Conservation (phyloP, 345 rosid species). For the Moricandia arvensis region DNA sequence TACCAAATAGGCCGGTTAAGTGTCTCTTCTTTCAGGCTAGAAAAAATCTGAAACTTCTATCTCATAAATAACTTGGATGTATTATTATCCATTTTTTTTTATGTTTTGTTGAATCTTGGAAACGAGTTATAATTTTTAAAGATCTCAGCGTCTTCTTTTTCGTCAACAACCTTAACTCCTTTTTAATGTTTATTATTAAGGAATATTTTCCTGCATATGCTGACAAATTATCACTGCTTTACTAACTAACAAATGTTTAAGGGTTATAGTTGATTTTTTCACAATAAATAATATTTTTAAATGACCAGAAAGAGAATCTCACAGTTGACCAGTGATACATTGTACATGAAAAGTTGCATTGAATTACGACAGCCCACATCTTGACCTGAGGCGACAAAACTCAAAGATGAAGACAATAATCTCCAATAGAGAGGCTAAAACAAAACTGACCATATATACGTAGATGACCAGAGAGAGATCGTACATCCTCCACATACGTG, state of each 20-base stretch:
- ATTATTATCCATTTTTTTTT: constrained; percentile 17
- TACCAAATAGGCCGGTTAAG: not conserved
- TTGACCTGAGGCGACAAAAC: too few species aligned
- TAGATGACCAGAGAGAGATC: constrained; percentile 24
- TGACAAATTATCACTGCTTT: not conserved
- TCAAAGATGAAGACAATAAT: constrained; percentile 28
- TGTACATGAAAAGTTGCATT: constrained; percentile 36
- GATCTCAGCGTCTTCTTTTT: not conserved
- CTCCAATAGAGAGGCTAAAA: constrained; percentile 25
- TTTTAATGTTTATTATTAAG: not conserved
- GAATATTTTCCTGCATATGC: not conserved
- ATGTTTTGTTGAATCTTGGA: constrained; percentile 21
- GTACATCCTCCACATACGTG: constrained; percentile 19
- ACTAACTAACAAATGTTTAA: not conserved
- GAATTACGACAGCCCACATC: constrained; percentile 21
- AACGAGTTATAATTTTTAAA: not conserved
- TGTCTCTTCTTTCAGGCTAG: constrained; percentile 3
- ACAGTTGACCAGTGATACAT: constrained; percentile 21
- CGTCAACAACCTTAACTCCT: not conserved
- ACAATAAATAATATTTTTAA: not conserved
- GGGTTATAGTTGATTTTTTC: not conserved
- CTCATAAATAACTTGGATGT: constrained; percentile 21
- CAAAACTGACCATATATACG: constrained; percentile 39
- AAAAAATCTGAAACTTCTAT: not conserved
- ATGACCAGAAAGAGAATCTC: constrained; percentile 28